phyloP scores from a whole-genome alignment of 352 stramenopile genomes.

The Phytophthora pisi region DNA sequence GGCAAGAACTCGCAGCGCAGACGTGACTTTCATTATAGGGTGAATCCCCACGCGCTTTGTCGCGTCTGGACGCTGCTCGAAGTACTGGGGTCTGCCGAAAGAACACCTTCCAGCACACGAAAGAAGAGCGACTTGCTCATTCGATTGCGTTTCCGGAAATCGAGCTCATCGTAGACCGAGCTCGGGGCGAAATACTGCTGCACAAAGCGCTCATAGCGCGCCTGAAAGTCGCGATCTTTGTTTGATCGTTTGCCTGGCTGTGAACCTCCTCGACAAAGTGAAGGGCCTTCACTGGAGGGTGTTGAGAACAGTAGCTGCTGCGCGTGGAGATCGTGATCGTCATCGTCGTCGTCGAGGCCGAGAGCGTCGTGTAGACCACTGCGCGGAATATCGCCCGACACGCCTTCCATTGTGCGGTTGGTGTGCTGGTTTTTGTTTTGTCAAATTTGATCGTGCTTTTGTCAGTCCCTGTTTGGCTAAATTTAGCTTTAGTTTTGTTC shows the following conservation, averaged over 20 bases:
- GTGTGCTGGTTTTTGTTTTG: neutral
- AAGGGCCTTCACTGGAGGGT: neutral
- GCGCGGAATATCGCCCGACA: neutral
- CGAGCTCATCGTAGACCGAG: neutral
- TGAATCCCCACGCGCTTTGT: slow-evolving; percentile 6
- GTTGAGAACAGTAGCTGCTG: slow-evolving; percentile 1
- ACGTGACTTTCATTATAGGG: slow-evolving; percentile 5
- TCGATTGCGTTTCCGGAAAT: neutral
- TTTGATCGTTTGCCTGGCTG: slow-evolving; percentile 1
- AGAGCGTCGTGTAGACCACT: neutral
- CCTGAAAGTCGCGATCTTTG: slow-evolving; percentile 4
- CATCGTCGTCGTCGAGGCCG: neutral
- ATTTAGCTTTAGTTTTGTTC: neutral
- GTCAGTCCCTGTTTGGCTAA: neutral
- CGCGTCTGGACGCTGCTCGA: slow-evolving; percentile 5
- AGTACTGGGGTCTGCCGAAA: neutral
- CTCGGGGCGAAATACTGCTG: slow-evolving; percentile 1
- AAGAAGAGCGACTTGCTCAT: slow-evolving; percentile 4
- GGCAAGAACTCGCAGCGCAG: slow-evolving; percentile 7
- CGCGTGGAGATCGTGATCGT: neutral
- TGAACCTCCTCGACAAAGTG: neutral
- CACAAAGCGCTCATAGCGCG: slow-evolving; percentile 2
- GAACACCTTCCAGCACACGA: slow-evolving; percentile 4
- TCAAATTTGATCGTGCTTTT: neutral
- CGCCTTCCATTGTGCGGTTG: neutral